Percentiles rank a stretch among this genome's conserved stretches.
phyloP scores from a whole-genome alignment of 2,329 filamentous ascomycete species.

The Diaporthe eres region DNA sequence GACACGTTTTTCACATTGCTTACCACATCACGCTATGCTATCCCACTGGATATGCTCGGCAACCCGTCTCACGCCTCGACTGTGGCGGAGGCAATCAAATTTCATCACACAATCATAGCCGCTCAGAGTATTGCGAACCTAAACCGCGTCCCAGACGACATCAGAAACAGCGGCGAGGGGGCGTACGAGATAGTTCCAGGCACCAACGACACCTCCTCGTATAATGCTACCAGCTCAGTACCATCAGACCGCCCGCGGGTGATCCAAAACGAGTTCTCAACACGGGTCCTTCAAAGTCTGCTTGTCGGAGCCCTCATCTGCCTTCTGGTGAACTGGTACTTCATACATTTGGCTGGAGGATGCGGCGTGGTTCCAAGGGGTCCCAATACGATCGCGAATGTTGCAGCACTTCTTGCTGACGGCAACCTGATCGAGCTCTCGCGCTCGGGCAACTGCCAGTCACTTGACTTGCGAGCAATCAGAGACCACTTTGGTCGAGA shows the following conservation, averaged over 20 bases:
- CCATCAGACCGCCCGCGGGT: background rate
- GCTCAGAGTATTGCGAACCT: background rate
- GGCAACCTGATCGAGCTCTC: background rate
- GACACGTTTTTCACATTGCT: background rate
- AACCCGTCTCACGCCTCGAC: background rate
- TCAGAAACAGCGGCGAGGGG: background rate
- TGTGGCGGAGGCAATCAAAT: slow-evolving; percentile 2
- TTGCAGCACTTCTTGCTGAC: background rate
- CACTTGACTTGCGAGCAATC: background rate
- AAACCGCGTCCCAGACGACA: no score
- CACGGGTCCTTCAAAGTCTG: background rate
- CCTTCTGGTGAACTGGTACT: background rate
- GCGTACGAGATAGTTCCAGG: background rate
- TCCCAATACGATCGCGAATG: slow-evolving; percentile 1
- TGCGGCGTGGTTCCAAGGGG: background rate
- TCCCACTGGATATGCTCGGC: background rate
- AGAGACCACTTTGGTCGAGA: background rate
- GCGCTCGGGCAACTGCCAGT: background rate
- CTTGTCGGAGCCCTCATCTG: background rate
- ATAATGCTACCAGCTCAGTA: background rate
- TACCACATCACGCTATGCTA: background rate
- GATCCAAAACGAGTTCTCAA: background rate
- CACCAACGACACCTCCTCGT: slow-evolving; percentile 4
- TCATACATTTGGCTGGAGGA: background rate
- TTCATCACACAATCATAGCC: background rate